Evolutionary conservation across 352 stramenopile species (phyloP).

Genomic region (Globisporangium okanoganense): DNA sequence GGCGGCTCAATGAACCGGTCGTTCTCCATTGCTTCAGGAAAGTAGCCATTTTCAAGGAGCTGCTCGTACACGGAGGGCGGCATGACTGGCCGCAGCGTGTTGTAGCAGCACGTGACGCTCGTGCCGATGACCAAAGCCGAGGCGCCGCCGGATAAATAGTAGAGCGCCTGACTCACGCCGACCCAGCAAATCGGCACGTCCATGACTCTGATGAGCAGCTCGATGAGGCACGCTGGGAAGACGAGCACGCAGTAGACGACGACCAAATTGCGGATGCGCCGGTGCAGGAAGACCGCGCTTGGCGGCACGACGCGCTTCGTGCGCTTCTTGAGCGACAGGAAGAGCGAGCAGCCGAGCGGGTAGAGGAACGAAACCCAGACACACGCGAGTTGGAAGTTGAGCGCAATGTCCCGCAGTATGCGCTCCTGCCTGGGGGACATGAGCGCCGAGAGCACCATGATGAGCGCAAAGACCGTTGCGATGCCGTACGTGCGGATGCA

Average conservation of each 20-base stretch:
- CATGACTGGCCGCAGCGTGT: conserved; percentile 58
- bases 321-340: conserved; percentile 46
- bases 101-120: conserved; percentile 62
- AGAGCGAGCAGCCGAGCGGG: conserved; percentile 42
- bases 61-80: conserved; percentile 55
- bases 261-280: conserved; percentile 65
- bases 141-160: conserved; percentile 56
- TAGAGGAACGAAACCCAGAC: conserved; percentile 60
- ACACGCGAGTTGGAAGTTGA: conserved; percentile 41
- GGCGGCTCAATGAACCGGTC: conserved; percentile 46
- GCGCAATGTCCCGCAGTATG: conserved; percentile 29
- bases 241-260: conserved; percentile 64
- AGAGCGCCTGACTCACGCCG: conserved; percentile 46
- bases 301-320: conserved; percentile 36
- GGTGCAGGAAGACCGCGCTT: conserved; percentile 40
- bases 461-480: conserved; percentile 30
- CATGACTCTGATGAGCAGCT: conserved; percentile 27
- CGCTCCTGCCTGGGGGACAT: conserved; percentile 23
- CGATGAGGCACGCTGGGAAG: conserved; percentile 56
- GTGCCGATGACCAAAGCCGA: conserved; percentile 57
- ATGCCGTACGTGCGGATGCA: conserved; percentile 35
- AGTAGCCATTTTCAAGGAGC: conserved; percentile 56
- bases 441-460: conserved; percentile 37
- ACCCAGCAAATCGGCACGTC: conserved; percentile 39
- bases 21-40: conserved; percentile 33